Evolutionary conservation across 495 filamentous ascomycete genomes (phyloP), one percentile per base, ranked within the genome.

Genomic region (Hypoxylon cercidicola): DNA sequence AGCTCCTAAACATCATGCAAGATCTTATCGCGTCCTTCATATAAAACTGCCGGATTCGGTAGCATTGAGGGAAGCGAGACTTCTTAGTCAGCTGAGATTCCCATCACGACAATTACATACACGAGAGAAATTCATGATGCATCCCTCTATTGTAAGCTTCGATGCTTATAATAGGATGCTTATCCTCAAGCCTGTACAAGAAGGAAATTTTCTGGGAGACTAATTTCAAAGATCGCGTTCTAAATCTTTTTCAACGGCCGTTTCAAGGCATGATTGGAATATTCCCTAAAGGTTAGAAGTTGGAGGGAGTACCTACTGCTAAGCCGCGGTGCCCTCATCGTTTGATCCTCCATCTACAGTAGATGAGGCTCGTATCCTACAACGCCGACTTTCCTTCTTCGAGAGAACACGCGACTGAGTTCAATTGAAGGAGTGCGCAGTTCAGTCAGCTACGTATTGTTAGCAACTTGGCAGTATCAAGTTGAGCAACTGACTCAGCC

Each of bases 291-390:
- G 18, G 32, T 46, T 4, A 16, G 21, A 15, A 58, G 41, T 43
- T 53, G 61, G 51, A 41, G 47, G 46, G 34, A 32, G n/a, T n/a
- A n/a, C n/a, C n/a, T n/a, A 49, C 30, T 48, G 43, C 54, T 47
- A 11, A 59, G 61, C 48, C 41, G 40, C 40, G 39, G 55, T 16
- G 53, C 48, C n/a, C 41, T 58, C 8, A 11, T 45, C 28, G 49
- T 60, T 45, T 60, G 40, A 66, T 66, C 62, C 62, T 55, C 25
- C 55, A 43, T 60, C 25, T 49, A 55, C 48, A 21, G 7, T 54
- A 58, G 44, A n/a, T 15, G 50, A 62, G 18, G 15, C 25, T 54
- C 43, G 55, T 66, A 55, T 60, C 52, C 16, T 44, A 60, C 25
- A 28, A 28, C 13, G 34, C 7, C 34, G n/a, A 50, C 11, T 60